Base-by-base conservation (phyloP, 208 protist genomes). In the Leishmania tropica region DNA sequence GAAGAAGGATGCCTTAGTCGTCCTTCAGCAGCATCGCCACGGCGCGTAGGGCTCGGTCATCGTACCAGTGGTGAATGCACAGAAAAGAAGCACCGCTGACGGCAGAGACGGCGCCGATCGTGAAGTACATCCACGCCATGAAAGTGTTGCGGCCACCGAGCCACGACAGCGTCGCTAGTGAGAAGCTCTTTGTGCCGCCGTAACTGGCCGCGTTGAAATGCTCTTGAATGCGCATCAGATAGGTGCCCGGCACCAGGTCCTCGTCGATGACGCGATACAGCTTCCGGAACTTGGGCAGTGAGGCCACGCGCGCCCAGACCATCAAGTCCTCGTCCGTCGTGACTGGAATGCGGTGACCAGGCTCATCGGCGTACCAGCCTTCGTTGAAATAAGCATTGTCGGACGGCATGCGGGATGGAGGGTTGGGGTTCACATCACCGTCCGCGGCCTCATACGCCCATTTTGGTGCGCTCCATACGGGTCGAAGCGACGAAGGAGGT, bases 271-370 rank as follows among this genome's bases (percentile, higher is more conserved):
- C 90, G 54, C 98, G 91, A 87, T 98, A 98, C n/a, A 99, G 96
- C 90, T 99, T 99, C 53, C 98, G 96, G 88, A 99, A 99, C 42
- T 81, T 97, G 47, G 99, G 98, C 37, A 99, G 84, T 28, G 94
- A 97, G 13, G 99, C 98, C 11, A 94, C 92, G 48, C 98, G 93
- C 88, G 99, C 99, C 99, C 99, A 99, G 67, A 99, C 99, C 81
- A 99, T 99, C 53, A 99, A 97, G 85, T 99, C 97, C 84, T 99
- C 96, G 91, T 99, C 97, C 60, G 93, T 97, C 10, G 87, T 90
- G 17, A 95, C 87, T 3, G 96, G 95, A 28, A 98, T 89, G 62
- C 77, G 79, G 81, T 98, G 96, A 1, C 94, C 93, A 10, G 89
- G 82, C 81, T 98, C 96, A 64, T 83, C 84, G 0, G 86, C 89